phyloP scores from a whole-genome alignment of 1,284 basidiomycete species.

The Sphagnurus paluster region DNA sequence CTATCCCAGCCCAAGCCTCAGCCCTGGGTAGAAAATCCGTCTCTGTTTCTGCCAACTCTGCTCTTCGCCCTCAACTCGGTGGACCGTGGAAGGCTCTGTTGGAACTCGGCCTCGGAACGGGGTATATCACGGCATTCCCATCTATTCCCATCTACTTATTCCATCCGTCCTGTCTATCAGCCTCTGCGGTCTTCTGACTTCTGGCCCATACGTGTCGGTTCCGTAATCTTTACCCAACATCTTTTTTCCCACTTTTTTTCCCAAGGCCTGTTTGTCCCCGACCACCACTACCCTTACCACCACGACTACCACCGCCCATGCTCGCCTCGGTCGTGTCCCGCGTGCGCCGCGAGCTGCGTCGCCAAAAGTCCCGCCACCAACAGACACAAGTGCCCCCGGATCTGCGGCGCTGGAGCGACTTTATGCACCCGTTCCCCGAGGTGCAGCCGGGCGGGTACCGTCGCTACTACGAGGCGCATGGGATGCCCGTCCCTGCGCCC shows the following conservation, averaged over 20 bases:
- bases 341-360: slow-evolving; percentile 18
- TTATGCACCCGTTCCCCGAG: slow-evolving; percentile 35
- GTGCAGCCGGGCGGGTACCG: slow-evolving; percentile 38
- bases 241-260: neutral
- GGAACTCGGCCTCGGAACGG: no score
- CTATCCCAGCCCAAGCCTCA: neutral
- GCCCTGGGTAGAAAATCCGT: neutral
- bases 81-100: no score
- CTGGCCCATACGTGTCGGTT: slow-evolving; percentile 9
- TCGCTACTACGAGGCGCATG: slow-evolving; percentile 32
- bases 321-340: slow-evolving; percentile 17
- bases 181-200: no score
- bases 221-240: slow-evolving; percentile 1
- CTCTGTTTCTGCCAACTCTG: no score
- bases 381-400: slow-evolving; percentile 34
- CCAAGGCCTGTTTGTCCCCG: neutral
- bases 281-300: neutral
- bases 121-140: no score
- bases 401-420: slow-evolving; percentile 33
- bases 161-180: no score
- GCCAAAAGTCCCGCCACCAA: slow-evolving; percentile 11
- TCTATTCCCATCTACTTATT: no score
- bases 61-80: no score
- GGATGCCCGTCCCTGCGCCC: slow-evolving; percentile 15
- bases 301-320: slow-evolving; percentile 4